Conservation (phyloP, 2,329 filamentous ascomycete species). For the Clonostachys byssicola region DNA sequence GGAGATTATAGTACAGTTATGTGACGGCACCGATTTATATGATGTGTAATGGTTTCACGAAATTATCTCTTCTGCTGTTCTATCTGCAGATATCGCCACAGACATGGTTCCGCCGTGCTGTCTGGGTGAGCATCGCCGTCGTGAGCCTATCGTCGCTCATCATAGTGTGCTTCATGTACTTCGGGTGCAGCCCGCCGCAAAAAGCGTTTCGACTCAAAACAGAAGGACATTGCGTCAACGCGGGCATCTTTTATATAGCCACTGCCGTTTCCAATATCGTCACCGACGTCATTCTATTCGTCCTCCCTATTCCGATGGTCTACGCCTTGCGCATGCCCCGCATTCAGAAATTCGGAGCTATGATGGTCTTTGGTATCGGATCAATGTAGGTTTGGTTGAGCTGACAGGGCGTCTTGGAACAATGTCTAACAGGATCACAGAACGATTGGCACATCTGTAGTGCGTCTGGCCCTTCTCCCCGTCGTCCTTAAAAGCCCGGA, state of each 20-base stretch:
- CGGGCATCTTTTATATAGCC: constrained; percentile 39
- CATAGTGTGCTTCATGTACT: constrained; percentile 14
- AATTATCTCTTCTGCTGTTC: constrained; percentile 27
- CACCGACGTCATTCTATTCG: constrained; percentile 40
- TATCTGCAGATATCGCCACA: constrained; percentile 29
- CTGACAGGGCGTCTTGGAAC: background rate
- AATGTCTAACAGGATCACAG: constrained; percentile 4
- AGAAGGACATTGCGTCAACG: constrained; percentile 31
- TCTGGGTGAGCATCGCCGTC: constrained; percentile 19
- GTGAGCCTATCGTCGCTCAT: constrained; percentile 17
- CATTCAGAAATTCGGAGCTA: constrained; percentile 38
- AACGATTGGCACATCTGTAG: constrained; percentile 22
- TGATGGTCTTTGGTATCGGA: constrained; percentile 37
- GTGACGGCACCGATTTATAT: constrained; percentile 21
- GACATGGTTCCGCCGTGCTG: constrained; percentile 17
- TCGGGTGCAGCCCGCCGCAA: constrained; percentile 12
- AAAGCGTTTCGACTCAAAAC: constrained; percentile 12
- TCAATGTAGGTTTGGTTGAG: constrained; percentile 10
- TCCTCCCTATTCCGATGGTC: constrained; percentile 39
- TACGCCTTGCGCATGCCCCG: constrained; percentile 33
- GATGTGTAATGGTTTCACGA: constrained; percentile 25
- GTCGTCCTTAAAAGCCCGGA: constrained; percentile 15
- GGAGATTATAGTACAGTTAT: constrained; percentile 8
- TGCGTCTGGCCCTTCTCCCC: constrained; percentile 17
- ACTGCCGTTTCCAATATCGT: constrained; percentile 41